Evolutionary conservation across 352 stramenopile genomes (phyloP).

Genomic region (Pythium phragmiticola): DNA sequence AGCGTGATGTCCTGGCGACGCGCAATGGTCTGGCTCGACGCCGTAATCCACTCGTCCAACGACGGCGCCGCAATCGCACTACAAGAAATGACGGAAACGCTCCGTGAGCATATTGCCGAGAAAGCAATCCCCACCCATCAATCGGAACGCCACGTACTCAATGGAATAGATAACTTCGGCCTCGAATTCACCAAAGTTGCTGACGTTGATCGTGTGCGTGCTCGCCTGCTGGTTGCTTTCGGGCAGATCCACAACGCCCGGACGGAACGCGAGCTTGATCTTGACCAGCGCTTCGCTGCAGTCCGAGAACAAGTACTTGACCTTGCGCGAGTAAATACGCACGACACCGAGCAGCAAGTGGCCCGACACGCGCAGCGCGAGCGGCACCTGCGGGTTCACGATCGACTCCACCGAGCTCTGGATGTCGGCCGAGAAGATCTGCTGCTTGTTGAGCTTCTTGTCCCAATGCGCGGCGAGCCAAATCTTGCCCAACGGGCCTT

Average conservation of each 20-base stretch:
- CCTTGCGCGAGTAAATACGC: conserved; percentile 97
- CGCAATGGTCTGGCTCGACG: conserved; percentile 72
- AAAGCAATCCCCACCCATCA: neutral
- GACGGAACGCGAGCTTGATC: conserved; percentile 97
- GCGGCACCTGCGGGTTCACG: conserved; percentile 94
- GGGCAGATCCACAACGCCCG: conserved; percentile 77
- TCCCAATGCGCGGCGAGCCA: conserved; percentile 99
- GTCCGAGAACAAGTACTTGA: conserved; percentile 98
- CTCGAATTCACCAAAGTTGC: conserved; percentile 85
- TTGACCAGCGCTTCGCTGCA: conserved; percentile 99
- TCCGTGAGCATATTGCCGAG: neutral
- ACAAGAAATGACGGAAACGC: neutral
- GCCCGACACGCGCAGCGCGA: conserved; percentile 96
- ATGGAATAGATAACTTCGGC: conserved; percentile 82
- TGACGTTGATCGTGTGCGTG: conserved; percentile 78
- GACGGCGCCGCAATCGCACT: conserved; percentile 65
- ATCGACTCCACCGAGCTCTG: conserved; percentile 95
- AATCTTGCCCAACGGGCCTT: conserved; percentile 98
- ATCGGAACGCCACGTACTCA: conserved; percentile 46
- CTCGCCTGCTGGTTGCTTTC: conserved; percentile 62
- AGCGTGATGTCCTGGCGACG: conserved; percentile 86
- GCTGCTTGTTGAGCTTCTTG: conserved; percentile 98
- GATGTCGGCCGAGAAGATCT: conserved; percentile 99
- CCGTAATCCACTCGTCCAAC: conserved; percentile 79
- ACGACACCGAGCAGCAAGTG: conserved; percentile 98